A percentile compares a stretch with the other conserved stretches of the same genome.
phyloP scores from a whole-genome alignment of 2,329 filamentous ascomycete genomes.

The Aspergillus fijiensis region DNA sequence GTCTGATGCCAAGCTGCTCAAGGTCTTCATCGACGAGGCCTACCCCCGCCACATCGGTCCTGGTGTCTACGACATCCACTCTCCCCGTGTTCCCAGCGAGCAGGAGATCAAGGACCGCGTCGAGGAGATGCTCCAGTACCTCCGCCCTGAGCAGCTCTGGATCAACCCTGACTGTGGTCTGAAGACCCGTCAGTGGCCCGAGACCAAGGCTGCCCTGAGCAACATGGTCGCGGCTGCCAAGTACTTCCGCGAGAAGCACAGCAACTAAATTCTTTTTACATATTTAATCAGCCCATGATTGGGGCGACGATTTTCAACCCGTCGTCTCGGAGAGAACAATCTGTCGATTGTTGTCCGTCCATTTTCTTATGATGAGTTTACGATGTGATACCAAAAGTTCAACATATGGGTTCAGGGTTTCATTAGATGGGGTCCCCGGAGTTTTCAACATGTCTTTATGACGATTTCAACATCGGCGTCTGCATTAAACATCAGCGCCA shows the following conservation, averaged over 20 bases:
- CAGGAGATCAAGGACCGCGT: slow-evolving; percentile 98
- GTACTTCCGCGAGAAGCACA: slow-evolving; percentile 87
- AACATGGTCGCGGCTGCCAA: slow-evolving; percentile 99
- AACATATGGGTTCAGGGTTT: slow-evolving; percentile 43
- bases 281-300: slow-evolving; percentile 23
- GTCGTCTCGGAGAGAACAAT: slow-evolving; percentile 32
- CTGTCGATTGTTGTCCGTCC: slow-evolving; percentile 21
- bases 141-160: slow-evolving; percentile 98
- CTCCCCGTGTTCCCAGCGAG: slow-evolving; percentile 92
- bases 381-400: slow-evolving; percentile 46
- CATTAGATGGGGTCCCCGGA: slow-evolving; percentile 38
- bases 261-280: slow-evolving; percentile 23
- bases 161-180: slow-evolving; percentile 99
- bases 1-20: slow-evolving; percentile 97
- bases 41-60: slow-evolving; percentile 98
- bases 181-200: slow-evolving; percentile 97
- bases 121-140: slow-evolving; percentile 95
- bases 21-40: slow-evolving; percentile 95
- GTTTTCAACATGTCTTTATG: slow-evolving; percentile 39
- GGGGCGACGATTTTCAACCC: slow-evolving; percentile 40
- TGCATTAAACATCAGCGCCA: slow-evolving; percentile 19
- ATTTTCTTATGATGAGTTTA: slow-evolving; percentile 38
- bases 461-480: slow-evolving; percentile 54
- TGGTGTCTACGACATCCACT: slow-evolving; percentile 99
- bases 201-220: slow-evolving; percentile 92